phyloP scores from a whole-genome alignment of 108 stramenopile genomes.

The Nitzschia sp. region DNA sequence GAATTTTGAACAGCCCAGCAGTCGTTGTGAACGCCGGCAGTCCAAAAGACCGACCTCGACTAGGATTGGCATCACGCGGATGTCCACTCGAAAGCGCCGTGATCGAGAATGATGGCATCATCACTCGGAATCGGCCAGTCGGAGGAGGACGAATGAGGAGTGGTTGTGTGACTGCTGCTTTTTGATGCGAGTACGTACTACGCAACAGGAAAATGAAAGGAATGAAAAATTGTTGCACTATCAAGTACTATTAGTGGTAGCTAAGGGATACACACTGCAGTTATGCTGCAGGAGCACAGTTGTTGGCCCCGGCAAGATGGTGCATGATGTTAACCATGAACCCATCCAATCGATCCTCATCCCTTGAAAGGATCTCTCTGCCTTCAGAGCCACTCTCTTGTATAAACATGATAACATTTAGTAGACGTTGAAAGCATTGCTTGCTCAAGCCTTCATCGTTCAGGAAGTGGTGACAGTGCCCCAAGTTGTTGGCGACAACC shows the following conservation, averaged over 20 bases:
- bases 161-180: no score
- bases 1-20: no score
- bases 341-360: slow-evolving; percentile 19
- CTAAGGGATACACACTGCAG: not conserved
- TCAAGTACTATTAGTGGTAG: not conserved
- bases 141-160: no score
- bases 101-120: no score
- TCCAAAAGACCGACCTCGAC: no score
- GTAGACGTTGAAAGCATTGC: slow-evolving; percentile 23
- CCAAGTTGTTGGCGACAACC: slow-evolving; percentile 25
- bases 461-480: slow-evolving; percentile 16
- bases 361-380: not conserved
- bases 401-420: slow-evolving; percentile 27
- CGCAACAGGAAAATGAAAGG: no score
- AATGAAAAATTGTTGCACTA: not conserved
- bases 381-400: slow-evolving; percentile 5
- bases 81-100: no score
- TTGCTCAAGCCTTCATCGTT: slow-evolving; percentile 6
- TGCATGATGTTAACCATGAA: slow-evolving; percentile 24
- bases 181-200: no score
- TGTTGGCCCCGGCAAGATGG: not conserved
- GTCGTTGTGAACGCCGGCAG: no score
- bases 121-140: no score
- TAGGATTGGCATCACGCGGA: no score
- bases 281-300: slow-evolving; percentile 12